A percentile compares a stretch with the other conserved stretches of the same genome.
phyloP scores from a whole-genome alignment of 495 filamentous ascomycete species.

The Friedmanniomyces endolithicus region DNA sequence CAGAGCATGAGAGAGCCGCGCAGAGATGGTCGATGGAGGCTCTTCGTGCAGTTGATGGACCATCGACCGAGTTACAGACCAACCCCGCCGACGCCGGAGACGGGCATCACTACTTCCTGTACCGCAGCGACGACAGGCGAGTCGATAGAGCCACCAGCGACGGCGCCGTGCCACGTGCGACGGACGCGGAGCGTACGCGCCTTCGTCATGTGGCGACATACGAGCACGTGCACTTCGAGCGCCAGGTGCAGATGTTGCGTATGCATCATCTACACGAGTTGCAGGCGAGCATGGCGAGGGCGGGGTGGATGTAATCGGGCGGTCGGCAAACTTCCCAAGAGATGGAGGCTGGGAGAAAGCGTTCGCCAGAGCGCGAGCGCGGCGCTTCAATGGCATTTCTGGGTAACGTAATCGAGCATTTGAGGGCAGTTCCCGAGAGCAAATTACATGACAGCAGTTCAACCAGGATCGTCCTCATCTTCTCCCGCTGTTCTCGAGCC shows the following conservation, averaged over 20 bases:
- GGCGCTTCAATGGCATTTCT: too few species aligned
- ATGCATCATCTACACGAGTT: neutral
- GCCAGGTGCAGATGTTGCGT: neutral
- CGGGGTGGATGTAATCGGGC: neutral
- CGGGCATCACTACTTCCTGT: neutral
- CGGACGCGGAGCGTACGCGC: neutral
- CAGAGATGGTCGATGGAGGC: neutral
- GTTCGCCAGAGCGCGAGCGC: too few species aligned
- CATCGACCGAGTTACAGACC: neutral
- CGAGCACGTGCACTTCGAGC: neutral
- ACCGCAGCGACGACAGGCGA: neutral
- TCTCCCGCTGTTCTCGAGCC: conserved; percentile 7
- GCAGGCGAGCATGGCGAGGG: neutral
- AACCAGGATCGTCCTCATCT: neutral
- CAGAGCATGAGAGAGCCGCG: neutral
- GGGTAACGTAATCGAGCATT: neutral
- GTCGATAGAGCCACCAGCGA: neutral
- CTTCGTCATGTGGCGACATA: neutral
- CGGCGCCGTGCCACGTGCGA: neutral
- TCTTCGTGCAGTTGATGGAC: neutral
- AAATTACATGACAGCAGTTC: neutral
- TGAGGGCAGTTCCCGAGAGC: neutral
- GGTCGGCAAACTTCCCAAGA: neutral
- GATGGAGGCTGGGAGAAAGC: neutral
- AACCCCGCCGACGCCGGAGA: neutral